Evolutionary conservation across 108 stramenopile species (phyloP).

Genomic region (Tribonema minus): DNA sequence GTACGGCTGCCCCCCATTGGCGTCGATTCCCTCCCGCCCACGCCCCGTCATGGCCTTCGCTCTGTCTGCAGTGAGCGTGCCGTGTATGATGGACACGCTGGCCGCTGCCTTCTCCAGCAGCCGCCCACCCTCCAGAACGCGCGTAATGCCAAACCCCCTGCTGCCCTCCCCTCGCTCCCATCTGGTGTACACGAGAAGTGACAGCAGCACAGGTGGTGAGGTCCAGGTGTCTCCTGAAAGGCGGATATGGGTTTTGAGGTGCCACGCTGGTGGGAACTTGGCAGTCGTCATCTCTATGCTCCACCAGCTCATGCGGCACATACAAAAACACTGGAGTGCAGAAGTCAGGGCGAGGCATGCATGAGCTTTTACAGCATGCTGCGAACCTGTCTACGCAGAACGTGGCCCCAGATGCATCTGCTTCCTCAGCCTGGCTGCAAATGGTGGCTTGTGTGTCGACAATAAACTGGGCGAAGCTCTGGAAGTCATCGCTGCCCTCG

Average conservation of each 20-base stretch:
- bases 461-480: not conserved
- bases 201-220: not conserved
- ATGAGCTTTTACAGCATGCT: not conserved
- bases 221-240: not conserved
- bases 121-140: constrained; percentile 76
- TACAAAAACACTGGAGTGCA: not conserved
- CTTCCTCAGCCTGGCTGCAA: not conserved
- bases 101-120: constrained; percentile 89
- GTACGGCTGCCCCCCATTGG: constrained; percentile 68
- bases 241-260: not conserved
- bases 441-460: not conserved
- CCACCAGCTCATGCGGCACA: no score
- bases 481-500: not conserved
- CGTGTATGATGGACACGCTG: constrained; percentile 71
- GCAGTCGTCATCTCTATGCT: no score
- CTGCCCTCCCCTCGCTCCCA: not conserved
- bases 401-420: not conserved
- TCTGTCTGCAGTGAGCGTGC: constrained; percentile 62
- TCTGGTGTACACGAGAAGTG: not conserved
- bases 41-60: constrained; percentile 13
- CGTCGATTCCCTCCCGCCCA: constrained; percentile 33
- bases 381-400: not conserved
- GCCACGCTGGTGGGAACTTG: not conserved
- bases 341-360: not conserved
- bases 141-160: constrained; percentile 55